Conservation (phyloP, 2,329 filamentous ascomycete genomes). For the Talaromyces sp. region DNA sequence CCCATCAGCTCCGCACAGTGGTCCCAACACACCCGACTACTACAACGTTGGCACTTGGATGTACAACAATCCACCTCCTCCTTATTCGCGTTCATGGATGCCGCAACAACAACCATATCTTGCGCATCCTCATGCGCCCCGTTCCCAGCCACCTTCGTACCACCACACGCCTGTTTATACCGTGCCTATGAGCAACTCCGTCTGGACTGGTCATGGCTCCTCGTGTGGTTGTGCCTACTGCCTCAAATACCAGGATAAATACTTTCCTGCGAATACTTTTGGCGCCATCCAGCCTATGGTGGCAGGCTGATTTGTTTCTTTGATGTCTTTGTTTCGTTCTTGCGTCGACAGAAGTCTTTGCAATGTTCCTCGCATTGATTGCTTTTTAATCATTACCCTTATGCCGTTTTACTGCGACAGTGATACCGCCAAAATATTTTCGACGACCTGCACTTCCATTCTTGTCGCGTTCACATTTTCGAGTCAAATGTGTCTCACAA, state of each 20-base stretch:
- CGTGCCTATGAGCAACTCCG: conserved; percentile 40
- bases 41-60: conserved; percentile 40
- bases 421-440: conserved; percentile 1
- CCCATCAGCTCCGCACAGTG: conserved; percentile 45
- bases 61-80: conserved; percentile 36
- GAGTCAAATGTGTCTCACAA: conserved; percentile 6
- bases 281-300: conserved; percentile 41
- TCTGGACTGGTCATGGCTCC: conserved; percentile 43
- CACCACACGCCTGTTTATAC: conserved; percentile 45
- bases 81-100: conserved; percentile 37
- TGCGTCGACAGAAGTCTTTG: conserved; percentile 4
- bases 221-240: conserved; percentile 46
- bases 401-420: conserved; percentile 16
- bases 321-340: neutral
- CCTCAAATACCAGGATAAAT: conserved; percentile 45
- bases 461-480: neutral
- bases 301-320: conserved; percentile 28
- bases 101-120: conserved; percentile 22
- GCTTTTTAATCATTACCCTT: conserved; percentile 28
- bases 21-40: conserved; percentile 44
- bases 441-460: conserved; percentile 1
- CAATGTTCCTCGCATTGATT: conserved; percentile 20
- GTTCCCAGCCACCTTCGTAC: conserved; percentile 41
- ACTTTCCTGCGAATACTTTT: conserved; percentile 41
- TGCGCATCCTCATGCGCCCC: conserved; percentile 30